Percentiles rank a stretch among this genome's conserved stretches.
Evolutionary conservation across 768 basidiomycete genomes (phyloP).

Genomic region (Kwoniella newhampshirensis): DNA sequence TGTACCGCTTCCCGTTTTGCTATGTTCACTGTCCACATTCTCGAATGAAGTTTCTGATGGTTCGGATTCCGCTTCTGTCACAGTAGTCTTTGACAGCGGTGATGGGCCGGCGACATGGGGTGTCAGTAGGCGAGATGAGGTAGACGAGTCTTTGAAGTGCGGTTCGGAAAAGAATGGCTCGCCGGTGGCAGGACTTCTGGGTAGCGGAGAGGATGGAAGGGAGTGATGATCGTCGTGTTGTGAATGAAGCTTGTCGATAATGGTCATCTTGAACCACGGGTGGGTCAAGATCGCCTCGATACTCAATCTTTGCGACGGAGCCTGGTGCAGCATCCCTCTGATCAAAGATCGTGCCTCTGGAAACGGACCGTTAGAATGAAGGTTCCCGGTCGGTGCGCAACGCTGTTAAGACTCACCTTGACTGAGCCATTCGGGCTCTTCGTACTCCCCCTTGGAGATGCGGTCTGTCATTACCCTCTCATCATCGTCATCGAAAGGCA

Average conservation of each 20-base stretch:
- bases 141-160: constrained; percentile 4
- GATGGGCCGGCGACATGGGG: constrained; percentile 18
- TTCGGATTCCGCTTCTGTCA: constrained; percentile 23
- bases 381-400: too few species aligned
- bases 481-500: constrained; percentile 89
- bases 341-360: constrained; percentile 84
- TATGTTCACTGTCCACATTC: constrained; percentile 31
- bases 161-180: constrained; percentile 31
- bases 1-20: constrained; percentile 25
- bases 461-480: constrained; percentile 70
- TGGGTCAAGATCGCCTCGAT: constrained; percentile 84
- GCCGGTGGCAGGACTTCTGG: constrained; percentile 11
- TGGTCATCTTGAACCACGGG: constrained; percentile 69
- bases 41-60: constrained; percentile 32
- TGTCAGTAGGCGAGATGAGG: constrained; percentile 2
- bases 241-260: constrained; percentile 20
- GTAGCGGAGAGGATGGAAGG: constrained; percentile 28
- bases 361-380: not conserved
- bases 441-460: constrained; percentile 81
- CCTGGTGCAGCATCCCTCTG: constrained; percentile 70
- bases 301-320: constrained; percentile 70
- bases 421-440: constrained; percentile 90
- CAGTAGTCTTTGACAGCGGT: constrained; percentile 24
- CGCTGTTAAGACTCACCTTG: constrained; percentile 59
- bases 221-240: constrained; percentile 24